Conservation (phyloP, 331 rosid genomes). For the Malus hybrid region DNA sequence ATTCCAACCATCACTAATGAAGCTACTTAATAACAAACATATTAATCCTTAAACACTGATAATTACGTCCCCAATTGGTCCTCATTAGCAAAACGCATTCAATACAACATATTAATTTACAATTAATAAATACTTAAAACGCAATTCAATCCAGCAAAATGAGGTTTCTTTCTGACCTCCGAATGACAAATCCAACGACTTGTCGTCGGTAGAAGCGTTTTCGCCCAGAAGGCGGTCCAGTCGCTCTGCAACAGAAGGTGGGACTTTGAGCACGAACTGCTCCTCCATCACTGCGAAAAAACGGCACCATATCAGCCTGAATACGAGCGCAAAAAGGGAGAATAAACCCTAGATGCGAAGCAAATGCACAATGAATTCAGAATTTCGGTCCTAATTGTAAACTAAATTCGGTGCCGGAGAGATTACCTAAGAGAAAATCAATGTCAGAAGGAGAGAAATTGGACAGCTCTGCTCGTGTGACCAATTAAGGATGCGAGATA, state of each 20-base stretch:
- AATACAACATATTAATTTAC: background rate
- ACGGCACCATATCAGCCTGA: background rate
- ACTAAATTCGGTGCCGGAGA: background rate
- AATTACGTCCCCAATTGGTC: background rate
- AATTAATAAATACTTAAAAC: background rate
- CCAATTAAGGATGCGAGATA: background rate
- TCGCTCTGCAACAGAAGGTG: slow-evolving; percentile 73
- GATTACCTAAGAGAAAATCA: background rate
- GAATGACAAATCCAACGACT: slow-evolving; percentile 68
- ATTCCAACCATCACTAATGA: background rate
- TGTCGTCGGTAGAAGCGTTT: slow-evolving; percentile 61
- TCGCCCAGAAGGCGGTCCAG: slow-evolving; percentile 64
- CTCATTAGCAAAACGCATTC: background rate
- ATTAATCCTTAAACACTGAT: background rate
- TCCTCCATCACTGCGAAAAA: slow-evolving; percentile 47
- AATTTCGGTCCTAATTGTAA: background rate
- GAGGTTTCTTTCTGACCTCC: slow-evolving; percentile 22
- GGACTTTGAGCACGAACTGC: slow-evolving; percentile 65
- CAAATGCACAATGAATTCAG: background rate
- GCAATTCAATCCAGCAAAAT: background rate
- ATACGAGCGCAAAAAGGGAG: background rate
- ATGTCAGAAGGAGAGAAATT: background rate
- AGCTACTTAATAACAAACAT: background rate
- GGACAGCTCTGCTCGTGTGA: background rate
- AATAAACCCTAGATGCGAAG: background rate